These are phyloP conservation scores for Lasiosphaeris hirsuta DNA, from an alignment of 495 filamentous ascomycete species.

Conservation along the genomic window DNA sequence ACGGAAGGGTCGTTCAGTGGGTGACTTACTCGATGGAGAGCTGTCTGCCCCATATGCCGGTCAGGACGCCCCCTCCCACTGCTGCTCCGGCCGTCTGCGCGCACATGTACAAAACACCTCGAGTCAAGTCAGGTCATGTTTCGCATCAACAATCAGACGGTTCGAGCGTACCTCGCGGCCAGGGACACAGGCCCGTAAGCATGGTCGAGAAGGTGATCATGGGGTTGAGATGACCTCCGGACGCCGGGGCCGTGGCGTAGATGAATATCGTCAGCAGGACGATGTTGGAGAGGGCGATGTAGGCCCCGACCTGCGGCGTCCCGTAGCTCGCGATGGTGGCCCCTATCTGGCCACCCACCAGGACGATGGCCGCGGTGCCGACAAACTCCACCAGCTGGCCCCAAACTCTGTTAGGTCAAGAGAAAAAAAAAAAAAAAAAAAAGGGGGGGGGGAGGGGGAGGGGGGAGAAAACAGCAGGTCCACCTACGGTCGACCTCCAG, in stretches of 20 bases:
- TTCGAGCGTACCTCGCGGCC: constrained; percentile 36
- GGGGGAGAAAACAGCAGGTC: neutral
- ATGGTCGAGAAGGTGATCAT: constrained; percentile 52
- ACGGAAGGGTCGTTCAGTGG: neutral
- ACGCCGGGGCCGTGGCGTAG: constrained; percentile 47
- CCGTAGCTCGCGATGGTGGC: constrained; percentile 28
- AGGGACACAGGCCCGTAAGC: constrained; percentile 46
- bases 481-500: neutral
- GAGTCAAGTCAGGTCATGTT: neutral
- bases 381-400: constrained; percentile 29
- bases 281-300: constrained; percentile 44
- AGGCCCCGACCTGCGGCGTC: constrained; percentile 25
- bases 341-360: constrained; percentile 29
- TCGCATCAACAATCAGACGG: no score
- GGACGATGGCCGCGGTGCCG: constrained; percentile 22
- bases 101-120: constrained; percentile 11
- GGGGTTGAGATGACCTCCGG: constrained; percentile 53
- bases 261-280: constrained; percentile 49
- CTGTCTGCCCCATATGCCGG: neutral
- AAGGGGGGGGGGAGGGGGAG: neutral
- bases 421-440: neutral
- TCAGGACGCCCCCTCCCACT: neutral
- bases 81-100: neutral
- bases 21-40: neutral
- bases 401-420: neutral